phyloP scores from a whole-genome alignment of 768 basidiomycete genomes.

The Cystobasidium tubakii region DNA sequence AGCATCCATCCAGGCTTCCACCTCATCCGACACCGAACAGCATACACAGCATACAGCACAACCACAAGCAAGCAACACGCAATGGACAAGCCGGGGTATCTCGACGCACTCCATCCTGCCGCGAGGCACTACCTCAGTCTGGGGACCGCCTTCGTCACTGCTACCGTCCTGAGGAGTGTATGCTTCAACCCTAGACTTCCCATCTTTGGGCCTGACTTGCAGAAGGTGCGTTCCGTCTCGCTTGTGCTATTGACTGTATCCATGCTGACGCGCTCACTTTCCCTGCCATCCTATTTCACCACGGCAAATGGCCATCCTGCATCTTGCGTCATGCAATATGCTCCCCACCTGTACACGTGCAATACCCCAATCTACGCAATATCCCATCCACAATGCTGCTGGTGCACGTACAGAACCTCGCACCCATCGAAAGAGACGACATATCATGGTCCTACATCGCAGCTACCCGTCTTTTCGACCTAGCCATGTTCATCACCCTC shows the following conservation, averaged over 20 bases:
- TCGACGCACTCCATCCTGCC: conserved; percentile 15
- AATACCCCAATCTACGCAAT: neutral
- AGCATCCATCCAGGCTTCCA: no score
- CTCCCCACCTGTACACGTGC: neutral
- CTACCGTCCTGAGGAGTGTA: conserved; percentile 1
- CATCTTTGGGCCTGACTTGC: conserved; percentile 24
- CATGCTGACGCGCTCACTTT: neutral
- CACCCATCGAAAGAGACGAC: conserved; percentile 34
- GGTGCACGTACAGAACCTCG: conserved; percentile 16
- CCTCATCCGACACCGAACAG: conserved; percentile 41
- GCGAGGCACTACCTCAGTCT: conserved; percentile 16
- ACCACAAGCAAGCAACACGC: neutral
- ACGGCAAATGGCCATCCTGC: no score
- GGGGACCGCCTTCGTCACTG: conserved; percentile 7
- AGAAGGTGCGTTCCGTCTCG: neutral
- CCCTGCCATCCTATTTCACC: no score
- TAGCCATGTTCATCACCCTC: conserved; percentile 16
- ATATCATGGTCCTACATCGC: conserved; percentile 21
- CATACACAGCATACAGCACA: conserved; percentile 2
- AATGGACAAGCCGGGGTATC: neutral
- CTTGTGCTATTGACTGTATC: neutral
- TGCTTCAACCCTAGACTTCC: conserved; percentile 34
- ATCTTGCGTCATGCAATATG: neutral
- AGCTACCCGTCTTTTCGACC: conserved; percentile 20
- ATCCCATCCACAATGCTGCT: no score